Evolutionary conservation across 805 yeast genomes (phyloP), one percentile per base, ranked within the genome.

Genomic region (Dipodascopsis tothii): DNA sequence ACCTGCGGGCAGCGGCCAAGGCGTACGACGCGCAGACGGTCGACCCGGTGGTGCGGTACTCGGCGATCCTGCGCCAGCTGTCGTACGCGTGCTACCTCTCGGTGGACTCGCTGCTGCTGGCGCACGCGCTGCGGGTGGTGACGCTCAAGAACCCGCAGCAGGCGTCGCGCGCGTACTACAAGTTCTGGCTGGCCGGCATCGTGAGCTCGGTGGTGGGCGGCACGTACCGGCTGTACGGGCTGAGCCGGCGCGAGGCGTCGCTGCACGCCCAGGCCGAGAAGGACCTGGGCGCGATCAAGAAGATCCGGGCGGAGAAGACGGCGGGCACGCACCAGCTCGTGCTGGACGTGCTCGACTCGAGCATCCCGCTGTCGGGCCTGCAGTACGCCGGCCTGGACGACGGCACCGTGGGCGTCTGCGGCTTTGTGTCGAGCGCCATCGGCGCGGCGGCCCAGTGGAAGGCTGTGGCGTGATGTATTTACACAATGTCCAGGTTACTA

Each of bases 401-500:
- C 56, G 92, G 94, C 39, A 71, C 79, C 34, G 75, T 86, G 40
- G 96, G 94, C 30, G 66, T 80, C 45, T 86, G 92, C 32, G 97
- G 97, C 60, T 73, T 82, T 21, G 66, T 84, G 46, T 86, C 96
- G 25, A 81, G 95, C 33, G 47, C 78, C 39, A 69, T 86, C 64
- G 95, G 95, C 35, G 68, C 86, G 3, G 21, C 42, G 3, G 38
- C 54, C 21, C 58, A 50, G 43, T 56, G 60, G 60, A 42, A 39
- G 37, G 38, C 40, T 17, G 25, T 43, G 4, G 37, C 84, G 92
- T 63, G n/a, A n/a, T n/a, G n/a, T n/a, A n/a, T n/a, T n/a, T n/a
- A n/a, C n/a, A n/a, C n/a, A n/a, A n/a, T n/a, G n/a, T n/a, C n/a
- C n/a, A n/a, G n/a, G n/a, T n/a, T n/a, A n/a, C n/a, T n/a, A n/a